These are phyloP conservation scores for Phytophthora pistaciae DNA, from an alignment of 352 stramenopile genomes.

Conservation along the genomic window DNA sequence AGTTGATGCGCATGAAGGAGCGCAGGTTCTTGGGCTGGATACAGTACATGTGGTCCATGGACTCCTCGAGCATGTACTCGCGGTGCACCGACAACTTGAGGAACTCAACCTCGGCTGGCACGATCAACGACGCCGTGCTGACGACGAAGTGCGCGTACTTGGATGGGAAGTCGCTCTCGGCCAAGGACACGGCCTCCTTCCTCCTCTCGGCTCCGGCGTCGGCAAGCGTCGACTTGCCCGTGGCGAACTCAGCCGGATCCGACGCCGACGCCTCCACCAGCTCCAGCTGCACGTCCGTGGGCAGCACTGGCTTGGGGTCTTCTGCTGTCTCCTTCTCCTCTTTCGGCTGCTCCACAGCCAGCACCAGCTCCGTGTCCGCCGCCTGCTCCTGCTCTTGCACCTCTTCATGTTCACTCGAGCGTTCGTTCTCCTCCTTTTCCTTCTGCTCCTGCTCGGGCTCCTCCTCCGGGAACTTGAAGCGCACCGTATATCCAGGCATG, in stretches of 20 bases:
- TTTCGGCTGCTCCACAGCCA: constrained; percentile 23
- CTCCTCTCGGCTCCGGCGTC: constrained; percentile 42
- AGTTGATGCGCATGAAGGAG: constrained; percentile 88
- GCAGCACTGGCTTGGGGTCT: constrained; percentile 17
- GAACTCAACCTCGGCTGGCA: constrained; percentile 74
- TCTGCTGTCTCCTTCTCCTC: constrained; percentile 27
- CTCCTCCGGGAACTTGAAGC: constrained; percentile 37
- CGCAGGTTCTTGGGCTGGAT: constrained; percentile 69
- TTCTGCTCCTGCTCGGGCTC: constrained; percentile 14
- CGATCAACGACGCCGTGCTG: constrained; percentile 62
- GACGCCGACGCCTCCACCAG: constrained; percentile 38
- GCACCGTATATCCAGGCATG: constrained; percentile 39
- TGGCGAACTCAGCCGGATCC: constrained; percentile 39
- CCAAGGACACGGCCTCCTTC: constrained; percentile 50
- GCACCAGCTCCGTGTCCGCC: constrained; percentile 13
- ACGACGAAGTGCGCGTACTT: constrained; percentile 86
- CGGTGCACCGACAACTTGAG: constrained; percentile 74
- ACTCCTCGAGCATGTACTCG: constrained; percentile 73
- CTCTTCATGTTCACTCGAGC: constrained; percentile 9
- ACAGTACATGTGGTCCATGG: constrained; percentile 69
- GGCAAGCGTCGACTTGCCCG: constrained; percentile 36
- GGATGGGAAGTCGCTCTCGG: constrained; percentile 66
- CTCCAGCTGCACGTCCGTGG: constrained; percentile 35
- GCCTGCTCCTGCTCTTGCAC: constrained; percentile 3
- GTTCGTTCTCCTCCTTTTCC: background rate